Conservation (phyloP, 1,139 yeast species). For the Suhomyces atakaporum region DNA sequence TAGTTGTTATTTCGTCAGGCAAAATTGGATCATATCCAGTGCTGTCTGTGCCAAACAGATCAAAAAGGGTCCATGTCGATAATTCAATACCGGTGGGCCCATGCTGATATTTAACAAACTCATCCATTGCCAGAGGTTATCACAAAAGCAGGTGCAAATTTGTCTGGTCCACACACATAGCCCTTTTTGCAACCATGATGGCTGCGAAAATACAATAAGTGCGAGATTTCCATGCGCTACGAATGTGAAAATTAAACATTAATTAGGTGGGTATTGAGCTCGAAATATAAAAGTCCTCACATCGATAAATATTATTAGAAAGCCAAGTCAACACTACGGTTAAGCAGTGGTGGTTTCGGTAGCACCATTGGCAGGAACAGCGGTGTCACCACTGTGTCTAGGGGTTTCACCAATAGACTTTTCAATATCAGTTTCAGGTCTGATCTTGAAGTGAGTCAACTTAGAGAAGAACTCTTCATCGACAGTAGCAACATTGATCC, state of each 20-base stretch:
- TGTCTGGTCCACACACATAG: not conserved
- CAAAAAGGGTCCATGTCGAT: too few relatives aligned
- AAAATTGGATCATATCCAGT: too few relatives aligned
- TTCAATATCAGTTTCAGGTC: conserved; percentile 16
- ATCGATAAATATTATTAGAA: too few relatives aligned
- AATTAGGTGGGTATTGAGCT: not conserved
- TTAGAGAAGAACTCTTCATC: conserved; percentile 36
- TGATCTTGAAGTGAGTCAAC: conserved; percentile 19
- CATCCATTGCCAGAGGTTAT: too few relatives aligned
- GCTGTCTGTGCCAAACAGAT: too few relatives aligned
- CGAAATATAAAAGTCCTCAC: not conserved
- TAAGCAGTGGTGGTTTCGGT: conserved; percentile 13
- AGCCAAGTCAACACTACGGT: too few relatives aligned
- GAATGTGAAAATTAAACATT: conserved; percentile 3
- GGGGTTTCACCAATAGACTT: conserved; percentile 27
- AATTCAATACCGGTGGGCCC: too few relatives aligned
- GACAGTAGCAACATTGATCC: conserved; percentile 28
- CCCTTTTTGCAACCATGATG: conserved; percentile 5
- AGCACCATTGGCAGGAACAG: conserved; percentile 37
- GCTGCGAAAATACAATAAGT: conserved; percentile 7
- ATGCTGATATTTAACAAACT: too few relatives aligned
- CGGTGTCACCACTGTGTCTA: conserved; percentile 24
- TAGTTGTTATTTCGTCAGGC: too few relatives aligned
- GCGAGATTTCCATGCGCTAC: not conserved
- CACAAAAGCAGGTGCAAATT: too few relatives aligned